phyloP scores from a whole-genome alignment of 768 basidiomycete genomes.

The Lyophyllum shimeji region DNA sequence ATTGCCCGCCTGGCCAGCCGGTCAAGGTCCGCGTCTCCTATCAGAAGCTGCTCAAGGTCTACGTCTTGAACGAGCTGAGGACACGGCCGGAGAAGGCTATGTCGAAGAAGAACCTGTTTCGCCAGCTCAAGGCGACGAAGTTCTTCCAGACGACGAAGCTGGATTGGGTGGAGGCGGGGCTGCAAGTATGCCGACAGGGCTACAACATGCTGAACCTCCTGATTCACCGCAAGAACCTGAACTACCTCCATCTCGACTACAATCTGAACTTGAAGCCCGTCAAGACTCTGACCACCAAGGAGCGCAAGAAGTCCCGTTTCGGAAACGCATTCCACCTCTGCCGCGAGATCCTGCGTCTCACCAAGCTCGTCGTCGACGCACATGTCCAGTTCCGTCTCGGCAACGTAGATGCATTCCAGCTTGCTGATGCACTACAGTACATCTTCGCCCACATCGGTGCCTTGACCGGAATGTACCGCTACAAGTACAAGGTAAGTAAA shows the following conservation, averaged over 20 bases:
- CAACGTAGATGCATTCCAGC: constrained; percentile 98
- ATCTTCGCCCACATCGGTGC: constrained; percentile 98
- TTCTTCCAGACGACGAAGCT: constrained; percentile 98
- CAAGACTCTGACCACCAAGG: constrained; percentile 97
- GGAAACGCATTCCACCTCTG: constrained; percentile 99
- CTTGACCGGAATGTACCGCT: constrained; percentile 98
- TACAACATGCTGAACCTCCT: constrained; percentile 99
- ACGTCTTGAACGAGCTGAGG: constrained; percentile 91
- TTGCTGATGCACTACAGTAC: constrained; percentile 97
- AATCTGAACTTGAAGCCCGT: constrained; percentile 99
- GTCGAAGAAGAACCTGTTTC: constrained; percentile 97
- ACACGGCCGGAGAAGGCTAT: constrained; percentile 91
- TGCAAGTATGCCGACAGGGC: constrained; percentile 98
- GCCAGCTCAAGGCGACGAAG: constrained; percentile 96
- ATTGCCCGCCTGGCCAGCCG: constrained; percentile 93
- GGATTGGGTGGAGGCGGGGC: constrained; percentile 98
- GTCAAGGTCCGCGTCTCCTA: constrained; percentile 99
- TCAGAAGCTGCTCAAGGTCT: constrained; percentile 96
- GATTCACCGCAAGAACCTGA: constrained; percentile 98
- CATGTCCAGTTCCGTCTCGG: constrained; percentile 98
- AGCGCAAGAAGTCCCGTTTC: constrained; percentile 99
- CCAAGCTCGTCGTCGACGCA: constrained; percentile 97
- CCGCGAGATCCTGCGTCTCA: constrained; percentile 95
- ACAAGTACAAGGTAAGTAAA: constrained; percentile 89
- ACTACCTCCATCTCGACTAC: constrained; percentile 95